These are phyloP conservation scores for Globisporangium sylvaticum DNA, from an alignment of 352 stramenopile species.

Conservation along the genomic window DNA sequence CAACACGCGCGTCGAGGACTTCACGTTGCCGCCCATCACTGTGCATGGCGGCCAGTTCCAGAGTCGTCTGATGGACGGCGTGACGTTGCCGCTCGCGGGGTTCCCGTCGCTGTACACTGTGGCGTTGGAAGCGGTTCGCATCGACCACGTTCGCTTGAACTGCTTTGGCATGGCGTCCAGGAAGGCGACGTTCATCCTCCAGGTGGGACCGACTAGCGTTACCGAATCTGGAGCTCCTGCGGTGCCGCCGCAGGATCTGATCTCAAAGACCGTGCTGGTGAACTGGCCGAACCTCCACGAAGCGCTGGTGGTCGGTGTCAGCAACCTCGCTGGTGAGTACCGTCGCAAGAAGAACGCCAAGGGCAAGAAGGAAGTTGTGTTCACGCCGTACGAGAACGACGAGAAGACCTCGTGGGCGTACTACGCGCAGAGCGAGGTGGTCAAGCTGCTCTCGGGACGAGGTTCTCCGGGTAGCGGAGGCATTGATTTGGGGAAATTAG, in stretches of 20 bases:
- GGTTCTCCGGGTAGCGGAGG: conserved; percentile 86
- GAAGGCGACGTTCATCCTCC: conserved; percentile 74
- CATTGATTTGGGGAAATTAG: conserved; percentile 89
- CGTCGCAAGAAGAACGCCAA: conserved; percentile 28
- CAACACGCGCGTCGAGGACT: conserved; percentile 60
- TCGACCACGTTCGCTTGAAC: conserved; percentile 86
- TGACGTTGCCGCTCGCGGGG: conserved; percentile 66
- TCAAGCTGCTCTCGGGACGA: conserved; percentile 69
- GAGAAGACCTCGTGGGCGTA: conserved; percentile 67
- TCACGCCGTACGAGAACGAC: conserved; percentile 38
- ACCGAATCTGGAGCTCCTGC: conserved; percentile 20
- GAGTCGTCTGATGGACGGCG: conserved; percentile 67
- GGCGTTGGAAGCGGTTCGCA: conserved; percentile 42
- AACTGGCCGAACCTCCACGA: conserved; percentile 99
- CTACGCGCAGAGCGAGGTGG: conserved; percentile 60
- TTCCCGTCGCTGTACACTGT: conserved; percentile 78
- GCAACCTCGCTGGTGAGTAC: conserved; percentile 55
- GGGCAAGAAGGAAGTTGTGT: conserved; percentile 27
- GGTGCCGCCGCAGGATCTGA: conserved; percentile 30
- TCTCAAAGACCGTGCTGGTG: conserved; percentile 86
- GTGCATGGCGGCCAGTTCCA: conserved; percentile 54
- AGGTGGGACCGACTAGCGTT: conserved; percentile 33
- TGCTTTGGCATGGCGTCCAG: conserved; percentile 91
- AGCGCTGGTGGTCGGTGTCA: conserved; percentile 84
- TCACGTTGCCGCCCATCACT: conserved; percentile 43